Base-by-base conservation (phyloP, 495 filamentous ascomycete genomes). In the Aspergillus olivimuriae region DNA sequence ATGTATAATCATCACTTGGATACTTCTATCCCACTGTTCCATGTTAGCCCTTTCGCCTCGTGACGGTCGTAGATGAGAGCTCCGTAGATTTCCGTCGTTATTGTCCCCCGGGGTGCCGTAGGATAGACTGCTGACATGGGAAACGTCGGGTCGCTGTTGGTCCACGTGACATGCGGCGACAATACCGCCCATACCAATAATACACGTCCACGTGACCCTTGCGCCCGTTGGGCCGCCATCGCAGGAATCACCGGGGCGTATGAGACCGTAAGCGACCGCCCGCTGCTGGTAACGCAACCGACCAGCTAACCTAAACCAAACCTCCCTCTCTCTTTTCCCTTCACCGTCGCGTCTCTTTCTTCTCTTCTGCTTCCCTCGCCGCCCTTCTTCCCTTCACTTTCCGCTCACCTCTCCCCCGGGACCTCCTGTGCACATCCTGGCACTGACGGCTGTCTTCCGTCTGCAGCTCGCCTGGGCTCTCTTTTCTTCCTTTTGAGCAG, bases 351-450 rank as follows among this genome's bases (percentile, higher is more conserved):
- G 50, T 55, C 36, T 50, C 47, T 43, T 47, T 54, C 58, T 50
- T 57, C 53, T 48, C 57, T 52, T 59, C 54, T 39, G 14, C 33
- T 48, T 51, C 51, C 42, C 47, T 48, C 48, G 50, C 41, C 47
- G 38, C 19, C 33, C 44, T 41, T 35, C 30, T 31, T 49, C 40
- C 47, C 47, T 39, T 54, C 57, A 43, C 58, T 49, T 48, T 26
- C 34, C n/a, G 39, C 36, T 43, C 50, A 37, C 46, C 42, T 40
- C 21, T 38, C 10, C 20, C 19, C 35, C 4, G 17, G 42, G 38
- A 44, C 34, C n/a, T 51, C 24, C n/a, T 38, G 36, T 46, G 22
- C 26, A 35, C 41, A 50, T 46, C 21, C 45, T 43, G 17, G 38
- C 38, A 51, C 41, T 43, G 53, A 51, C 47, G 44, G 47, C 28